Base-by-base conservation (phyloP, 2,329 filamentous ascomycete genomes). In the Colletotrichum salicis region DNA sequence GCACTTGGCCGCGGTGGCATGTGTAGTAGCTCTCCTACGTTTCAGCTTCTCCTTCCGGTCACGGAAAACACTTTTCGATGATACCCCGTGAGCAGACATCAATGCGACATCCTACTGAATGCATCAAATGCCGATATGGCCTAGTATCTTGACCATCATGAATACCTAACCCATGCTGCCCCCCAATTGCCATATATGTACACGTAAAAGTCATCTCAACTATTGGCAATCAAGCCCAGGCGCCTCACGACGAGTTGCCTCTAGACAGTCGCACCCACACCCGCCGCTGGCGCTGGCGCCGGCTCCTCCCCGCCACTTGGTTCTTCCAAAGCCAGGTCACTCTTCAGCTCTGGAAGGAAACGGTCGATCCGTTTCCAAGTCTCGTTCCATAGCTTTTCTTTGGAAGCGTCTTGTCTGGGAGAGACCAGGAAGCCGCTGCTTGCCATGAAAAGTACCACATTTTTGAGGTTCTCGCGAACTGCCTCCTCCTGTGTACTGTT, bases 381-480 rank as follows among this genome's bases (percentile, higher is more conserved):
- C 79, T 92, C 90, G 15, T 81, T 84, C 89, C 86, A 92, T 22
- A 91, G 83, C 77, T 85, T 86, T 79, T 86, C 86, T 76, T 88
- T 87, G 5, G 83, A 84, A 1, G 85, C 78, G 73, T 91, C 87
- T 76, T 87, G 82, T 74, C 82, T 86, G 13, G 94, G 94, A 1
- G 93, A 89, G 0, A 94, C 91, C 5, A 99, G 88, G 77, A 94
- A 95, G 45, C 93, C 95, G 62, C 93, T 95, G 79, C 92, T 96
- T 6, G 93, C 91, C 95, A 99, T 97, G 77, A 99, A 96, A 11
- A 99, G 87, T 29, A 98, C 86, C 64, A 98, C 95, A 75, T 99
- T 99, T 84, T 99, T 99, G 70, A 99, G 85, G 75, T 94, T 96
- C 82, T 99, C 96, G 0, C 94, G 93, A 2, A 98, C 95, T 13